These are phyloP conservation scores for Microbotryum intermedium DNA, from an alignment of 1,284 basidiomycete species.

Conservation along the genomic window DNA sequence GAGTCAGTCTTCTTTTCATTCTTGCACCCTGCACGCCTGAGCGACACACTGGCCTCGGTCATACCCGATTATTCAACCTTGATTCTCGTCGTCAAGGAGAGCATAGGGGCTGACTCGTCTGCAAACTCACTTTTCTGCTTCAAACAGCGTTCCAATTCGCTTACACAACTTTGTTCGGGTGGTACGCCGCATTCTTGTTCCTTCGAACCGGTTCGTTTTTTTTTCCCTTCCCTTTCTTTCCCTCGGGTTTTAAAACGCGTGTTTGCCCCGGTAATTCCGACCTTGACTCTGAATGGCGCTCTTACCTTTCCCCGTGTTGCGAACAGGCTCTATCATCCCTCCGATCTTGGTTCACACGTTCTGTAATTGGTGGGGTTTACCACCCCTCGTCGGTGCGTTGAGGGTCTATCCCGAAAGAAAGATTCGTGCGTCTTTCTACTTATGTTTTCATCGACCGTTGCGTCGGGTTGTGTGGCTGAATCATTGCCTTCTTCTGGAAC, in stretches of 20 bases:
- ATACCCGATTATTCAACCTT: no score
- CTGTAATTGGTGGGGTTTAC: constrained; percentile 92
- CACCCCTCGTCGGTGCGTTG: constrained; percentile 46
- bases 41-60: no score
- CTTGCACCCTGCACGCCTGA: no score
- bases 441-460: constrained; percentile 32
- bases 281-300: no score
- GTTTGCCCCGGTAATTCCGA: no score
- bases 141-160: constrained; percentile 66
- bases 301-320: no score
- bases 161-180: constrained; percentile 89
- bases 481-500: background rate
- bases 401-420: constrained; percentile 40
- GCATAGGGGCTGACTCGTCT: constrained; percentile 5
- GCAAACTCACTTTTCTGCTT: constrained; percentile 3
- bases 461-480: no score
- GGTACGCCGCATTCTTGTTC: constrained; percentile 77
- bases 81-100: background rate
- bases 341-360: constrained; percentile 71
- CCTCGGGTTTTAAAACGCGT: background rate
- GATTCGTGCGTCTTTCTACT: constrained; percentile 38
- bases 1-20: constrained; percentile 47
- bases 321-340: constrained; percentile 40
- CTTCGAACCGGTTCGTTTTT: constrained; percentile 60
- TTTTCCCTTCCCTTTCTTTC: background rate